Conservation (phyloP, 2,329 filamentous ascomycete genomes). For the Verticillium tricorpus region DNA sequence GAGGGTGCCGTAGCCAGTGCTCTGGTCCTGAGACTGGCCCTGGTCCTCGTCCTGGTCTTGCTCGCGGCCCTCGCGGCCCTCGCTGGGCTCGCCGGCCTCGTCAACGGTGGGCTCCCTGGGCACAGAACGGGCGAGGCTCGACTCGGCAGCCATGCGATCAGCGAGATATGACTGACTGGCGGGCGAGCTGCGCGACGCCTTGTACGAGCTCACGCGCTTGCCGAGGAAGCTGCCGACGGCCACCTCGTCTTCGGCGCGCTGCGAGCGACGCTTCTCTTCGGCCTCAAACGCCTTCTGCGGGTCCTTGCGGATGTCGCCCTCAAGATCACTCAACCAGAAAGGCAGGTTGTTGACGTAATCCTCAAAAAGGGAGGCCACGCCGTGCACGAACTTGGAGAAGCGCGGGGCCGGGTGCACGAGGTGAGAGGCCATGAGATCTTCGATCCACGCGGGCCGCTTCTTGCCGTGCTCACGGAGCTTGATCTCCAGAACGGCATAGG, state of each 20-base stretch:
- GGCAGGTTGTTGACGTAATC: slow-evolving; percentile 94
- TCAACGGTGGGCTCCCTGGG: slow-evolving; percentile 1
- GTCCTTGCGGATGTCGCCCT: slow-evolving; percentile 90
- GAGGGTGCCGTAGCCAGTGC: slow-evolving; percentile 49
- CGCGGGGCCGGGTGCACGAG: slow-evolving; percentile 83
- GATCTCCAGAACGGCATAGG: slow-evolving; percentile 87
- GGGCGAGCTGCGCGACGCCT: slow-evolving; percentile 61
- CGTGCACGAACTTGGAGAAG: slow-evolving; percentile 97
- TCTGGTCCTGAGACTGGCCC: slow-evolving; percentile 29
- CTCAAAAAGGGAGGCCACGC: slow-evolving; percentile 86
- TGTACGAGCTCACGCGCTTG: slow-evolving; percentile 44
- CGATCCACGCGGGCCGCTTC: slow-evolving; percentile 78
- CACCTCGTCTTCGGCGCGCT: slow-evolving; percentile 79
- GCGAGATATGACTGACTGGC: slow-evolving; percentile 61
- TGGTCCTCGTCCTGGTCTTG: slow-evolving; percentile 3
- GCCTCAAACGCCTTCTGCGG: slow-evolving; percentile 87
- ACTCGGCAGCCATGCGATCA: slow-evolving; percentile 48
- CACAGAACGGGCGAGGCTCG: slow-evolving; percentile 25
- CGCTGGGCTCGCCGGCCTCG: slow-evolving; percentile 16
- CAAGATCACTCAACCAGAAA: slow-evolving; percentile 91
- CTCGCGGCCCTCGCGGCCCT: slow-evolving; percentile 18
- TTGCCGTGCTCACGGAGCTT: slow-evolving; percentile 68
- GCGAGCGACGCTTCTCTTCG: slow-evolving; percentile 79
- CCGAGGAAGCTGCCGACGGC: slow-evolving; percentile 86
- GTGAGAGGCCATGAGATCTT: slow-evolving; percentile 89